Conservation (phyloP, 2,329 filamentous ascomycete genomes). For the Apiospora hydei region DNA sequence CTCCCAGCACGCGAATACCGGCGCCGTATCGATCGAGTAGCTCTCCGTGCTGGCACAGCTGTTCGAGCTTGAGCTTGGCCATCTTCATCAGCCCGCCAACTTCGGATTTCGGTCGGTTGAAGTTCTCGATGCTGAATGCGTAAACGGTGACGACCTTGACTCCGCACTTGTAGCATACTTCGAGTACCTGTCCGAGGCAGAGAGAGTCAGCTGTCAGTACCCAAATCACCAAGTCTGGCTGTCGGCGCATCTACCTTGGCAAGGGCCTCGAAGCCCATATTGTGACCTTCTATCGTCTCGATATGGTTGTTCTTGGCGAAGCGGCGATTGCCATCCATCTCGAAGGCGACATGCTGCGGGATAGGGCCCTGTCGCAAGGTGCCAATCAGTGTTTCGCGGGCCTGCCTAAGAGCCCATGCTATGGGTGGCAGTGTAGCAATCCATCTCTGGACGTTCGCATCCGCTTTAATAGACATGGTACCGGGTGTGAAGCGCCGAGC, state of each 20-base stretch:
- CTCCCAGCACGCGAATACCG: conserved; percentile 82
- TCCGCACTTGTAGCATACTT: conserved; percentile 97
- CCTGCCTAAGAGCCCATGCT: conserved; percentile 82
- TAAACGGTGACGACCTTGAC: conserved; percentile 98
- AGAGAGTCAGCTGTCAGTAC: not conserved
- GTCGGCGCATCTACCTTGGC: conserved; percentile 69
- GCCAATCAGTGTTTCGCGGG: conserved; percentile 87
- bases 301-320: conserved; percentile 91
- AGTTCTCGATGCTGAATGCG: conserved; percentile 99
- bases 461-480: conserved; percentile 23
- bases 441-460: conserved; percentile 62
- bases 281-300: conserved; percentile 95
- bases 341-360: conserved; percentile 96
- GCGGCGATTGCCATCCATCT: conserved; percentile 97
- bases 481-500: conserved; percentile 6
- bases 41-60: conserved; percentile 91
- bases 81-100: conserved; percentile 98
- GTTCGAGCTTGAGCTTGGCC: conserved; percentile 92
- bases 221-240: not conserved
- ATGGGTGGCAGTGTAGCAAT: conserved; percentile 87
- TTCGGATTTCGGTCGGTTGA: conserved; percentile 95
- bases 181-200: conserved; percentile 71
- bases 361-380: conserved; percentile 90
- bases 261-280: conserved; percentile 92
- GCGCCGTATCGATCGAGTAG: conserved; percentile 93